Evolutionary conservation across 805 yeast species (phyloP).

Genomic region (Suhomyces prunicola): DNA sequence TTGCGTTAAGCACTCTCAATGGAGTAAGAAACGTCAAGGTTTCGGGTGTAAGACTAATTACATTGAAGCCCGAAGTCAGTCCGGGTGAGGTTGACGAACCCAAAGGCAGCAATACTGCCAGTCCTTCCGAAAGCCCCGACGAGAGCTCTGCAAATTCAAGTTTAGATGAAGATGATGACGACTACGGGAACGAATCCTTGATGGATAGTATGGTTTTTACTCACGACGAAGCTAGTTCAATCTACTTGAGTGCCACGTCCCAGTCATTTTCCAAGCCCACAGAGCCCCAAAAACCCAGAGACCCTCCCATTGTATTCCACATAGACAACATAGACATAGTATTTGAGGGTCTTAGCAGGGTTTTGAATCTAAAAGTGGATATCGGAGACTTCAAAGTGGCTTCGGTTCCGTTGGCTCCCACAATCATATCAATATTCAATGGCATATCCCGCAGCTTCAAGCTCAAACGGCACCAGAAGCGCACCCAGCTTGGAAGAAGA

Average conservation of each 20-base stretch:
- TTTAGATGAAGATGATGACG: constrained; percentile 5
- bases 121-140: background rate
- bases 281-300: background rate
- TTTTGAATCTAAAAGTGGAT: constrained; percentile 35
- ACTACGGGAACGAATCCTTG: constrained; percentile 36
- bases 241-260: constrained; percentile 81
- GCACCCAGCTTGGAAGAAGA: constrained; percentile 12
- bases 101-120: background rate
- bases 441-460: constrained; percentile 36
- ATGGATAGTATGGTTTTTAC: constrained; percentile 62
- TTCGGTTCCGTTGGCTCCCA: constrained; percentile 41
- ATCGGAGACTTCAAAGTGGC: constrained; percentile 43
- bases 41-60: constrained; percentile 37
- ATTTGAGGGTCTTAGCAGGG: constrained; percentile 46
- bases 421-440: constrained; percentile 33
- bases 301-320: constrained; percentile 21
- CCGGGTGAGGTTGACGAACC: constrained; percentile 21
- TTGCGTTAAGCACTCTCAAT: constrained; percentile 39
- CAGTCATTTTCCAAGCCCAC: constrained; percentile 30
- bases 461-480: constrained; percentile 28
- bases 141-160: background rate
- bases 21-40: constrained; percentile 44
- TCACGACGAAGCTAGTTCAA: constrained; percentile 63
- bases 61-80: constrained; percentile 39
- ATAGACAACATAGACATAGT: constrained; percentile 38